phyloP scores from a whole-genome alignment of 768 basidiomycete species.

The Leccinum imitatum region DNA sequence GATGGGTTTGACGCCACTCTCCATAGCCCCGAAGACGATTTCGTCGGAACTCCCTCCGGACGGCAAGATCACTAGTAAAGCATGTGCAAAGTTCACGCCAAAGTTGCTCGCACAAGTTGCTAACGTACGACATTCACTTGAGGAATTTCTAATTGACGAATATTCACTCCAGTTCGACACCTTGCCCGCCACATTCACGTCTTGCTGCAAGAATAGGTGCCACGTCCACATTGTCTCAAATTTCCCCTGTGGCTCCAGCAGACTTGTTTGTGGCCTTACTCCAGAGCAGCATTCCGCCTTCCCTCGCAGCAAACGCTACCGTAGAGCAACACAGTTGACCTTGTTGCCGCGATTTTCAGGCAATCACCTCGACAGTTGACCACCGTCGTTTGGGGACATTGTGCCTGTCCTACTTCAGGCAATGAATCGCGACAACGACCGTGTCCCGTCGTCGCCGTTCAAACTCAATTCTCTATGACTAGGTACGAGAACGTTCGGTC shows the following conservation, averaged over 20 bases:
- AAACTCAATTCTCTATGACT: too few relatives aligned
- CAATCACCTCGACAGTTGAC: slow-evolving; percentile 69
- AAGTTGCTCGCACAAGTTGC: slow-evolving; percentile 45
- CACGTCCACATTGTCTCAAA: slow-evolving; percentile 81
- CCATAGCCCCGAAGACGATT: slow-evolving; percentile 87
- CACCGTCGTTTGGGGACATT: slow-evolving; percentile 54
- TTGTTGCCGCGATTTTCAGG: slow-evolving; percentile 77
- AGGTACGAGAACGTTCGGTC: too few relatives aligned
- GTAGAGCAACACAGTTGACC: slow-evolving; percentile 72
- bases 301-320: slow-evolving; percentile 49
- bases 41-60: slow-evolving; percentile 86
- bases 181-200: slow-evolving; percentile 70
- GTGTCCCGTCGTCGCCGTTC: too few relatives aligned
- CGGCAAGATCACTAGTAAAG: slow-evolving; percentile 73
- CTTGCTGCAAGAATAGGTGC: slow-evolving; percentile 91
- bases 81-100: slow-evolving; percentile 82
- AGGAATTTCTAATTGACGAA: slow-evolving; percentile 7
- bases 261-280: slow-evolving; percentile 63
- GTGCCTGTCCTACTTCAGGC: slow-evolving; percentile 72
- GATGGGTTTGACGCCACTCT: slow-evolving; percentile 7
- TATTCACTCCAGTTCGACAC: slow-evolving; percentile 49
- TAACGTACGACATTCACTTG: slow-evolving; percentile 48
- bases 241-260: slow-evolving; percentile 70
- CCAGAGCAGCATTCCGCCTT: slow-evolving; percentile 56
- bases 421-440: slow-evolving; percentile 49